Conservation (phyloP, 2,329 filamentous ascomycete genomes). For the Nemania bipapillata region DNA sequence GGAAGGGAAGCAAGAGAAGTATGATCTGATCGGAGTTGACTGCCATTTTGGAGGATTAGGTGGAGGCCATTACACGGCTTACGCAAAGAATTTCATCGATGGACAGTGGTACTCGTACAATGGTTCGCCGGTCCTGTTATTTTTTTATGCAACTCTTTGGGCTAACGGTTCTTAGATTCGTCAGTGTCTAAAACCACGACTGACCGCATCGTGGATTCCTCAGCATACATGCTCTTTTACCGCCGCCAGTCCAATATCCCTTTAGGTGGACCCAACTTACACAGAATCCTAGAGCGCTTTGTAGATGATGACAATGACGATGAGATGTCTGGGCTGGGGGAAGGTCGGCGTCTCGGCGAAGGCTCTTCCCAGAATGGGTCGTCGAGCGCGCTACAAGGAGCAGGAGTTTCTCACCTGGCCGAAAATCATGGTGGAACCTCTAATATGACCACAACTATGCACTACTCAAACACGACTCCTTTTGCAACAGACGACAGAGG, state of each 20-base stretch:
- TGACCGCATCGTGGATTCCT: conserved; percentile 72
- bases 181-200: conserved; percentile 73
- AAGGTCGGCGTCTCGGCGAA: conserved; percentile 85
- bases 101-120: conserved; percentile 96
- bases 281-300: conserved; percentile 74
- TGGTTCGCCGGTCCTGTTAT: conserved; percentile 68
- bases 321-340: conserved; percentile 69
- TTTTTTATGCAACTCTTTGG: neutral
- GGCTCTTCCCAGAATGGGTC: conserved; percentile 87
- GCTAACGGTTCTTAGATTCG: conserved; percentile 73
- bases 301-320: conserved; percentile 60
- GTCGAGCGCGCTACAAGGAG: conserved; percentile 86
- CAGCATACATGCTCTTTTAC: conserved; percentile 96
- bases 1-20: conserved; percentile 82
- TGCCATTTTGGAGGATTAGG: conserved; percentile 94
- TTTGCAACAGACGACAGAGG: conserved; percentile 33
- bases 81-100: conserved; percentile 90
- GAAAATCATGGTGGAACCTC: conserved; percentile 68
- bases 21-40: conserved; percentile 94
- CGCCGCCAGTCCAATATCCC: conserved; percentile 80
- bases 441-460: conserved; percentile 36
- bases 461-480: conserved; percentile 5
- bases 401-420: conserved; percentile 77
- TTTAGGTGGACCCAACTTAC: conserved; percentile 81
- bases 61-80: conserved; percentile 95